A percentile compares a stretch with the other conserved stretches of the same genome.
Conservation (phyloP, 805 yeast species). For the Candida oleophila region DNA sequence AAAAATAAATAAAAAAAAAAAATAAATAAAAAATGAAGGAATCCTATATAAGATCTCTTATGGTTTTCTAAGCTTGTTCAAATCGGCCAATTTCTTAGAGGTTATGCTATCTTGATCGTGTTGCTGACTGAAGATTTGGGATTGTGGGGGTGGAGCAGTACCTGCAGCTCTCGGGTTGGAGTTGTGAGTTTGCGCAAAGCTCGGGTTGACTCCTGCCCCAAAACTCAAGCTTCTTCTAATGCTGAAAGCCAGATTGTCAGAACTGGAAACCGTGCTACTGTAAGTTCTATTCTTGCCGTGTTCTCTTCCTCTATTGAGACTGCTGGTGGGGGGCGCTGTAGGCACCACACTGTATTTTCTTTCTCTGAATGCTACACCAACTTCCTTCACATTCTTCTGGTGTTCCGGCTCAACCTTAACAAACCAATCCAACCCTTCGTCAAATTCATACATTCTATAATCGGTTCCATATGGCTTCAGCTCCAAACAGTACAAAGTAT, state of each 20-base stretch:
- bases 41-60: too few species aligned
- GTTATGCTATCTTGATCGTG: slow-evolving; percentile 6
- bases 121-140: not conserved
- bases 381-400: slow-evolving; percentile 61
- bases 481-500: slow-evolving; percentile 85
- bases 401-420: slow-evolving; percentile 59
- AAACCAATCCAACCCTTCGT: slow-evolving; percentile 77
- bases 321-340: slow-evolving; percentile 59
- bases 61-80: slow-evolving; percentile 22
- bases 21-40: too few species aligned
- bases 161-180: not conserved
- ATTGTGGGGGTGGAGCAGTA: not conserved
- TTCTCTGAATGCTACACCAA: slow-evolving; percentile 68
- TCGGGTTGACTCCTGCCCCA: slow-evolving; percentile 8
- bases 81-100: slow-evolving; percentile 25
- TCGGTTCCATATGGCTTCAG: slow-evolving; percentile 96
- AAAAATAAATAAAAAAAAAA: too few species aligned
- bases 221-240: slow-evolving; percentile 24
- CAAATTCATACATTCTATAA: slow-evolving; percentile 86
- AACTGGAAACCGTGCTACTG: slow-evolving; percentile 4
- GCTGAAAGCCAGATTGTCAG: slow-evolving; percentile 17
- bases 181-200: not conserved
- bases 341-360: slow-evolving; percentile 74
- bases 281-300: slow-evolving; percentile 1
- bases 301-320: slow-evolving; percentile 1